Conservation (phyloP, 1,284 basidiomycete genomes). For the Tremellales sp. region DNA sequence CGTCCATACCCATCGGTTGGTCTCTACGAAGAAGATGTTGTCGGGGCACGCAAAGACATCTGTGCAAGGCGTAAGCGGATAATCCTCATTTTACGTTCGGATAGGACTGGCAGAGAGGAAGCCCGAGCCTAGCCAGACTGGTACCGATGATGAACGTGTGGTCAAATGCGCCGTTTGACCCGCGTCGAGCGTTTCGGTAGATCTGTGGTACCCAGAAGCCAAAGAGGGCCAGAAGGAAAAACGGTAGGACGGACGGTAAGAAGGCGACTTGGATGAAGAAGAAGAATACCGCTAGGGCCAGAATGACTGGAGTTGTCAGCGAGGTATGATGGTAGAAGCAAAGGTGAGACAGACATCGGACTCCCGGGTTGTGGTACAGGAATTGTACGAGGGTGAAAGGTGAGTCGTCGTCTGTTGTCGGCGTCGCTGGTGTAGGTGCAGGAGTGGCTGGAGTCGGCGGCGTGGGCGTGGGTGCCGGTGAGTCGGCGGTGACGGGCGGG, state of each 20-base stretch:
- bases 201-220: constrained; percentile 82
- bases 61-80: constrained; percentile 44
- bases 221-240: constrained; percentile 68
- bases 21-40: constrained; percentile 74
- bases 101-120: constrained; percentile 66
- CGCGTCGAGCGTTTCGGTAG: constrained; percentile 65
- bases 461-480: constrained; percentile 13
- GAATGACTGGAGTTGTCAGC: constrained; percentile 6
- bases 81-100: background rate
- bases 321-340: constrained; percentile 2
- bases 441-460: constrained; percentile 24
- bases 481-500: constrained; percentile 12
- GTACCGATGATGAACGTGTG: constrained; percentile 73
- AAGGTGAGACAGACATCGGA: constrained; percentile 12
- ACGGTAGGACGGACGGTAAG: constrained; percentile 63
- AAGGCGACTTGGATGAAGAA: constrained; percentile 64
- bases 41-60: constrained; percentile 76
- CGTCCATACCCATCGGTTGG: constrained; percentile 62
- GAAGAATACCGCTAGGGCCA: constrained; percentile 10
- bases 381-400: constrained; percentile 5
- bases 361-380: constrained; percentile 8
- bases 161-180: constrained; percentile 64
- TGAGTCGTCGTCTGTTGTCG: background rate
- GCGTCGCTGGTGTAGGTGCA: constrained; percentile 27
- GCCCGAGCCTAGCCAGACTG: constrained; percentile 63